Conservation (phyloP, 495 filamentous ascomycete species). For the Lepraria neglecta region DNA sequence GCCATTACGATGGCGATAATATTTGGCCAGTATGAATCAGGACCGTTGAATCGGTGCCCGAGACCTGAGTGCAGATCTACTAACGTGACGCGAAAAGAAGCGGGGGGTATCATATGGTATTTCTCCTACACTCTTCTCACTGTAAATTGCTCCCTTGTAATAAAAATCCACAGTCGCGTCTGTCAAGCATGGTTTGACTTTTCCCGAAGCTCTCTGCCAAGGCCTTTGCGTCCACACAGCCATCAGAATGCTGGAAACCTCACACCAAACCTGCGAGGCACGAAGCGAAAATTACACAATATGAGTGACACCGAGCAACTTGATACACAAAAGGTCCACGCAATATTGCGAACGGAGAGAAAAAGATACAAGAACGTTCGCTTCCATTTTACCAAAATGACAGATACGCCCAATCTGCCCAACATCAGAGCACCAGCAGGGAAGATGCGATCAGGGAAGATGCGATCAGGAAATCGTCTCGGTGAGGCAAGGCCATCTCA, state of each 20-base stretch:
- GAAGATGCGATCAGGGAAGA: no score
- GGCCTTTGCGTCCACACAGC: slow-evolving; percentile 2
- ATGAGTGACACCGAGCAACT: background rate
- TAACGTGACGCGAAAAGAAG: background rate
- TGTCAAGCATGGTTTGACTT: slow-evolving; percentile 16
- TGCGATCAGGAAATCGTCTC: no score
- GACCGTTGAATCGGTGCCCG: background rate
- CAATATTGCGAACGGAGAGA: slow-evolving; percentile 18
- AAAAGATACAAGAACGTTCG: slow-evolving; percentile 23
- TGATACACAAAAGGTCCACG: background rate
- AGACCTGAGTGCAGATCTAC: slow-evolving; percentile 12
- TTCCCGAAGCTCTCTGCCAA: background rate
- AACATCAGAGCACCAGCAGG: background rate
- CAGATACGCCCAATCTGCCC: background rate
- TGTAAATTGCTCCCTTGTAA: background rate
- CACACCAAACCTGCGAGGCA: background rate
- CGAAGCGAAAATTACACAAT: background rate
- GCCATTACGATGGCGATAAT: slow-evolving; percentile 25
- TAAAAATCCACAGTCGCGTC: background rate
- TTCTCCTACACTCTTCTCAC: background rate
- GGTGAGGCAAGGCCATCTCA: no score
- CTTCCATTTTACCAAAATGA: background rate
- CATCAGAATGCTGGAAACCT: background rate
- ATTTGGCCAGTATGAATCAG: background rate
- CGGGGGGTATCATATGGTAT: slow-evolving; percentile 14